Base-by-base conservation (phyloP, 1,284 basidiomycete species). In the Pulveroboletus sp. region DNA sequence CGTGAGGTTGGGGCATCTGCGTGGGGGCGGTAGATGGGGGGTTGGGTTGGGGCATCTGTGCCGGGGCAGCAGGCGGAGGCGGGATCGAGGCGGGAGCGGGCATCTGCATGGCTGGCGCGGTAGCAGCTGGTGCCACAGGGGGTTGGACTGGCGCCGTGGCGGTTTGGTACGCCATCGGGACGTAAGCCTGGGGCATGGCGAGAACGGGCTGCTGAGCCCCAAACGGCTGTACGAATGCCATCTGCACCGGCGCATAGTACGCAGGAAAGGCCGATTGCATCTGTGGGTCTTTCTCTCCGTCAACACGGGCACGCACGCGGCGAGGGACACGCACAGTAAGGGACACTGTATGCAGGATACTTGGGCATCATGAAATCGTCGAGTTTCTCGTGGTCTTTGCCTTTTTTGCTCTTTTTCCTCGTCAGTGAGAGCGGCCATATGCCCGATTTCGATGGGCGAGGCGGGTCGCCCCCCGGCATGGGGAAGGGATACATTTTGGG, bases 211-310 rank as follows among this genome's bases (percentile, higher is more conserved):
- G 71, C 18, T 68, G 67, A 4, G 58, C n/a, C 2, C 54, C 64
- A 12, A 51, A 40, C 9, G 68, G 67, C 33, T 58, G 69, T 11
- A 65, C 18, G 43, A 69, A 43, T 10, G 58, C 54, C 61, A 70
- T 62, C 43, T 62, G 66, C 4, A 73, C 56, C 1, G 70, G 71
- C 1, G 70, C 67, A 56, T 69, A 72, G 18, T 73, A 72, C 3
- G 62, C 22, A 38, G 71, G 66, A 57, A 51, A 71, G 0, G 47
- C 26, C 0, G 68, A 26, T 49, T 54, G 63, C 33, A 56, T 50
- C 52, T 68, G 69, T 10, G 61, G 61, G 49, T 72, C 71, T 70
- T 8, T 31, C 5, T 9, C 10, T 12, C 10, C 14, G 43, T 55
- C 49, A 53, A 26, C 36, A 26, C 26, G 24, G 28, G 43, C 24